Evolutionary conservation across 2,329 filamentous ascomycete species (phyloP).

Genomic region (Botrytis hyacinthi): DNA sequence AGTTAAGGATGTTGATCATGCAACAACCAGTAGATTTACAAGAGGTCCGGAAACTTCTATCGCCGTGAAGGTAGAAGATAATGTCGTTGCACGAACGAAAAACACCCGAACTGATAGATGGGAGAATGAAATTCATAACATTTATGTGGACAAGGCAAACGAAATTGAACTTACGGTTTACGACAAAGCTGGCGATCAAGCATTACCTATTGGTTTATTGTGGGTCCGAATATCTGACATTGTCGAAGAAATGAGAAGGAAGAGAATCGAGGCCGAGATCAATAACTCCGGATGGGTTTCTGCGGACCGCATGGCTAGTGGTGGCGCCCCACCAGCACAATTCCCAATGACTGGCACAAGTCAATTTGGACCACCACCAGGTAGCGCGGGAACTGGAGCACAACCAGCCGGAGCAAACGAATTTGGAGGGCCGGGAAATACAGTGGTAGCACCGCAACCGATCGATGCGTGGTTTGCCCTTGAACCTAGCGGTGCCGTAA

Average conservation of each 20-base stretch:
- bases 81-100: conserved; percentile 83
- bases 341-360: conserved; percentile 55
- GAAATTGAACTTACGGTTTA: conserved; percentile 98
- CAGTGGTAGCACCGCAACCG: conserved; percentile 46
- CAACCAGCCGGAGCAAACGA: conserved; percentile 25
- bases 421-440: conserved; percentile 39
- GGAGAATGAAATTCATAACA: conserved; percentile 86
- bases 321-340: conserved; percentile 50
- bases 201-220: conserved; percentile 88
- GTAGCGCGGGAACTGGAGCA: conserved; percentile 38
- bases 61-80: conserved; percentile 94
- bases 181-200: conserved; percentile 87
- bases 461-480: conserved; percentile 97
- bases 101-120: conserved; percentile 83
- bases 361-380: conserved; percentile 47
- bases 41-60: conserved; percentile 93
- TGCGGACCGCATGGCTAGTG: conserved; percentile 85
- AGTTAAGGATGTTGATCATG: conserved; percentile 92
- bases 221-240: conserved; percentile 98
- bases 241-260: conserved; percentile 93
- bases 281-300: conserved; percentile 96
- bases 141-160: conserved; percentile 97
- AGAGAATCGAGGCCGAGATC: conserved; percentile 95
- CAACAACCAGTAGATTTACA: conserved; percentile 77
- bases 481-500: conserved; percentile 89